These are phyloP conservation scores for Elongisporangium anandrum DNA, from an alignment of 352 stramenopile genomes.

Conservation along the genomic window DNA sequence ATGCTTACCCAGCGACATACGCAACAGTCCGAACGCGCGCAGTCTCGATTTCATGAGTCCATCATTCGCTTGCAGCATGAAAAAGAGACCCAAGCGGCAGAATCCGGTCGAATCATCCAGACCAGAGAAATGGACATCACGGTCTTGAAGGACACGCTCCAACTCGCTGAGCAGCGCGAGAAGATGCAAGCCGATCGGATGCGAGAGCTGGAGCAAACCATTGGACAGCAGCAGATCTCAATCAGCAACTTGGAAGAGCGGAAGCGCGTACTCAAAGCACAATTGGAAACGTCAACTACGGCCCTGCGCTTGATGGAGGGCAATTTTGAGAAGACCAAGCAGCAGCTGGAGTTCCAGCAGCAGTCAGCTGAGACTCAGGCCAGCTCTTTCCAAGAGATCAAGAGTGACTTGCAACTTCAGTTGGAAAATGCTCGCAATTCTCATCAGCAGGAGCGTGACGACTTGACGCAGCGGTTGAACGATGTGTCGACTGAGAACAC, in stretches of 20 bases:
- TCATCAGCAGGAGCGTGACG: conserved; percentile 47
- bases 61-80: conserved; percentile 20
- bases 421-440: conserved; percentile 24
- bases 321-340: conserved; percentile 50
- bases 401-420: conserved; percentile 32
- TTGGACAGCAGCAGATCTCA: conserved; percentile 27
- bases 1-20: conserved; percentile 36
- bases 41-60: conserved; percentile 1
- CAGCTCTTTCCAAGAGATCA: conserved; percentile 20
- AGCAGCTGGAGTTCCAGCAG: conserved; percentile 45
- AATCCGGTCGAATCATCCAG: conserved; percentile 44
- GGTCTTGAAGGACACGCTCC: conserved; percentile 53
- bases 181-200: conserved; percentile 29
- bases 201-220: conserved; percentile 28
- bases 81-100: conserved; percentile 27
- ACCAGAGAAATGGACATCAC: conserved; percentile 37
- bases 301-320: conserved; percentile 24
- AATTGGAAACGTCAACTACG: conserved; percentile 30
- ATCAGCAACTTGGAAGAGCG: conserved; percentile 35
- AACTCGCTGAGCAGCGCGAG: neutral
- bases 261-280: conserved; percentile 10
- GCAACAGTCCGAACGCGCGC: conserved; percentile 17
- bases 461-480: conserved; percentile 57
- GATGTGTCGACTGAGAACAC: conserved; percentile 59
- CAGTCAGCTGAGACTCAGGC: conserved; percentile 25